phyloP scores from a whole-genome alignment of 179 eudicot species.

The Beta corolliflora region DNA sequence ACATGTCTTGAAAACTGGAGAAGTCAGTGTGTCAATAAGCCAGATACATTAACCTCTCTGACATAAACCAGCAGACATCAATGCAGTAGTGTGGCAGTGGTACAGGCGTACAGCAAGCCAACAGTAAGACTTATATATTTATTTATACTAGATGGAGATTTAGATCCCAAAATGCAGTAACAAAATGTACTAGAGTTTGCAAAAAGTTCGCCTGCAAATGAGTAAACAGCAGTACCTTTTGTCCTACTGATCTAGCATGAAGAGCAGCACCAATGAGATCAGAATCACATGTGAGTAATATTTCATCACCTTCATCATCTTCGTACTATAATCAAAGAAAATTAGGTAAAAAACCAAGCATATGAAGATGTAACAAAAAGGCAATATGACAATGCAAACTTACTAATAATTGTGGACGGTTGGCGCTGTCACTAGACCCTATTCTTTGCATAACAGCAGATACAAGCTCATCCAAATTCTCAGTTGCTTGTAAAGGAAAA shows the following conservation, averaged over 20 bases:
- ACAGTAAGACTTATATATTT: background rate
- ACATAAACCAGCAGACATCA: background rate
- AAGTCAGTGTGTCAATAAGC: background rate
- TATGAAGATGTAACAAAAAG: background rate
- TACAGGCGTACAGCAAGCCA: background rate
- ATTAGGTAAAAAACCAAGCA: conserved; percentile 10
- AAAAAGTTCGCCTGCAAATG: conserved; percentile 6
- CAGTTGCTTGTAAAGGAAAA: conserved; percentile 46
- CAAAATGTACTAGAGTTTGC: conserved; percentile 2
- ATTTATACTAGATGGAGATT: background rate
- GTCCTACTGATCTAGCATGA: conserved; percentile 78
- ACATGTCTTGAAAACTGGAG: background rate
- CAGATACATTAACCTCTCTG: background rate
- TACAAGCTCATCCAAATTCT: conserved; percentile 77
- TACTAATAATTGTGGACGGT: conserved; percentile 73
- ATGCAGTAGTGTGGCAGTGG: background rate
- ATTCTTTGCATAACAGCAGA: conserved; percentile 72
- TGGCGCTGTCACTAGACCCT: conserved; percentile 48
- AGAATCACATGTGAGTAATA: conserved; percentile 77
- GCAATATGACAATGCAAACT: conserved; percentile 25
- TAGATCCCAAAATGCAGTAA: background rate
- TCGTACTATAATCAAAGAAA: conserved; percentile 59
- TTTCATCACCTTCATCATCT: conserved; percentile 95
- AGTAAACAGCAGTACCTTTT: conserved; percentile 55
- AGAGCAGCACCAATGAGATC: conserved; percentile 81